Evolutionary conservation across 192 early-diverging fungal genomes (phyloP).

Genomic region (Coemansia aciculifera): DNA sequence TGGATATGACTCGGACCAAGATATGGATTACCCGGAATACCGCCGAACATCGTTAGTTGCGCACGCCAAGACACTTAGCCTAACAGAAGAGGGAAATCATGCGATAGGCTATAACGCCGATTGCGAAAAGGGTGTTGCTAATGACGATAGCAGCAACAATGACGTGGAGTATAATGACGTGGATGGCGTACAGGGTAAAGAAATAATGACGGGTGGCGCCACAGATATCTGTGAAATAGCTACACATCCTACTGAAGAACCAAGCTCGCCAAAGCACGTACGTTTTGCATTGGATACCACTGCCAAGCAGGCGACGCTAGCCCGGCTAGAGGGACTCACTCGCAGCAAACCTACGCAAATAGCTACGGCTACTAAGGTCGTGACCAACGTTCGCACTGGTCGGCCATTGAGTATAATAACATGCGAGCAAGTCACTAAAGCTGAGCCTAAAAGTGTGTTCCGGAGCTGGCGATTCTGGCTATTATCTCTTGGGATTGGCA

Average conservation of each 20-base stretch:
- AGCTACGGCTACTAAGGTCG: not conserved
- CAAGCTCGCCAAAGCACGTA: conserved; percentile 21
- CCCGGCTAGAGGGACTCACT: conserved; percentile 25
- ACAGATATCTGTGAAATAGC: not conserved
- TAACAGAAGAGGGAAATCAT: not conserved
- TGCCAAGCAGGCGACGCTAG: conserved; percentile 17
- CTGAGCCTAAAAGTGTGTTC: conserved; percentile 7
- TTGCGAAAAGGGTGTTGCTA: not conserved
- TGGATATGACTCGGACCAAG: conserved; percentile 25
- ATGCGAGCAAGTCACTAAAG: not conserved
- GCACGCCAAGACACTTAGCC: not conserved
- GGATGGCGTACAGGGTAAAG: not conserved
- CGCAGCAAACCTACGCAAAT: not conserved
- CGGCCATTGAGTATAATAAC: not conserved
- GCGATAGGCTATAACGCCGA: too few relatives aligned
- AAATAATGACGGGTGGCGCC: not conserved
- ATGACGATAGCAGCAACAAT: not conserved
- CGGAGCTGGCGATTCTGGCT: conserved; percentile 45
- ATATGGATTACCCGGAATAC: conserved; percentile 22
- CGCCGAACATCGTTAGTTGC: conserved; percentile 7
- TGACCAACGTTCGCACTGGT: not conserved
- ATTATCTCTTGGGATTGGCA: conserved; percentile 34
- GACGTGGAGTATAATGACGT: not conserved
- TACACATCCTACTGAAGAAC: not conserved
- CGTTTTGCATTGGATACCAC: conserved; percentile 23